phyloP scores from a whole-genome alignment of 805 yeast species.

The Metschnikowia cerradonensis region DNA sequence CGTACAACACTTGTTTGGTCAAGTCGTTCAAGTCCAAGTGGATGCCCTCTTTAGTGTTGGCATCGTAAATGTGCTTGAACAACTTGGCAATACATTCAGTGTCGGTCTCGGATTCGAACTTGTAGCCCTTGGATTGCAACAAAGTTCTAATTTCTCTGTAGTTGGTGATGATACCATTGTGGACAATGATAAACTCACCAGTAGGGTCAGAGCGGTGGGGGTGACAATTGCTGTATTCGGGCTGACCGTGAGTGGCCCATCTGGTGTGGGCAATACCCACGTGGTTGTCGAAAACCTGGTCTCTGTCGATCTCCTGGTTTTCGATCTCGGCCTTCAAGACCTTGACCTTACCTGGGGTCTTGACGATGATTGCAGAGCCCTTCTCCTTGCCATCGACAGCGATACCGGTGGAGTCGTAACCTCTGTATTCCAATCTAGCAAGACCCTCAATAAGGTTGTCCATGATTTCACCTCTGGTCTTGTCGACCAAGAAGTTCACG shows the following conservation, averaged over 20 bases:
- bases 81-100: constrained; percentile 97
- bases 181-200: constrained; percentile 88
- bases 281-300: constrained; percentile 71
- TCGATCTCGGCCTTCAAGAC: constrained; percentile 67
- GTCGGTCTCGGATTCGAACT: constrained; percentile 90
- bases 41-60: constrained; percentile 64
- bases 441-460: constrained; percentile 85
- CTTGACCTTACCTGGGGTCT: constrained; percentile 88
- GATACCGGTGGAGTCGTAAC: constrained; percentile 95
- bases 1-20: constrained; percentile 87
- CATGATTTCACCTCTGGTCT: constrained; percentile 86
- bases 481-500: constrained; percentile 90
- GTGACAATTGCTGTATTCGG: constrained; percentile 82
- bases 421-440: constrained; percentile 88
- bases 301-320: constrained; percentile 48
- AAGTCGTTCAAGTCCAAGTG: constrained; percentile 86
- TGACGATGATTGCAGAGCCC: constrained; percentile 67
- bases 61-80: constrained; percentile 84
- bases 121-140: constrained; percentile 71
- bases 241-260: constrained; percentile 99
- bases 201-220: constrained; percentile 87
- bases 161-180: constrained; percentile 97
- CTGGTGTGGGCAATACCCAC: constrained; percentile 98
- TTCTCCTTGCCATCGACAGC: constrained; percentile 88
- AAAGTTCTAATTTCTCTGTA: constrained; percentile 86